Base-by-base conservation (phyloP, 192 early-diverging fungal genomes). In the Coemansia sp. region DNA sequence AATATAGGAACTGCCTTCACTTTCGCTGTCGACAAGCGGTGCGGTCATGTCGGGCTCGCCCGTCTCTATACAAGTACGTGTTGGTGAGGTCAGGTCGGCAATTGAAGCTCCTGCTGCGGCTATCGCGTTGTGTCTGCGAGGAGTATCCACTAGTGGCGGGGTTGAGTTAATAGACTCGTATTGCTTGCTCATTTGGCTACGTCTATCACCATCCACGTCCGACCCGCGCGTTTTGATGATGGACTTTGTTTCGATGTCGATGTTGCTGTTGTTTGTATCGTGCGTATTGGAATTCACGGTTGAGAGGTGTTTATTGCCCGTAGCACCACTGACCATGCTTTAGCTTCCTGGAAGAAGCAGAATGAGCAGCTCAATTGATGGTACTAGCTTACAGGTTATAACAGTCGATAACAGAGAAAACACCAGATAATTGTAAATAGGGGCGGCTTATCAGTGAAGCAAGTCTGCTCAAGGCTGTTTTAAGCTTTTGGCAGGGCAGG, bases 161-260 rank as follows among this genome's bases (percentile, higher is more conserved):
- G 67, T 54, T 1, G 38, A 53, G 59, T 66, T 63, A 41, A 72
- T 79, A 4, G 76, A 58, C 27, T 67, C 66, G 50, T 79, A 70
- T 45, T 70, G 70, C 28, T 63, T 61, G 25, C 30, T 29, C 14
- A 47, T 41, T 30, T 53, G 50, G 27, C 6, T 53, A 29, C 29
- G 25, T 27, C 17, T 33, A n/a, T 33, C 20, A n/a, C 50, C 15
- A 30, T 53, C 50, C 27, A 53, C n/a, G 56, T n/a, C 14, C 28
- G 33, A 8, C 8, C 11, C 8, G 30, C 30, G 33, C 9, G 23
- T 10, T 22, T 10, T 27, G 10, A 20, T 20, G 36, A 9, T 23
- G 20, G 19, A 41, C 6, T 40, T 44, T 6, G 57, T 20, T 29
- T 50, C 33, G 48, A 13, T 67, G 22, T 38, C 27, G 22, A 15